Percentiles rank a stretch among this genome's conserved stretches.
phyloP scores from a whole-genome alignment of 2,329 filamentous ascomycete species.

The Botryosphaeria dothidea region DNA sequence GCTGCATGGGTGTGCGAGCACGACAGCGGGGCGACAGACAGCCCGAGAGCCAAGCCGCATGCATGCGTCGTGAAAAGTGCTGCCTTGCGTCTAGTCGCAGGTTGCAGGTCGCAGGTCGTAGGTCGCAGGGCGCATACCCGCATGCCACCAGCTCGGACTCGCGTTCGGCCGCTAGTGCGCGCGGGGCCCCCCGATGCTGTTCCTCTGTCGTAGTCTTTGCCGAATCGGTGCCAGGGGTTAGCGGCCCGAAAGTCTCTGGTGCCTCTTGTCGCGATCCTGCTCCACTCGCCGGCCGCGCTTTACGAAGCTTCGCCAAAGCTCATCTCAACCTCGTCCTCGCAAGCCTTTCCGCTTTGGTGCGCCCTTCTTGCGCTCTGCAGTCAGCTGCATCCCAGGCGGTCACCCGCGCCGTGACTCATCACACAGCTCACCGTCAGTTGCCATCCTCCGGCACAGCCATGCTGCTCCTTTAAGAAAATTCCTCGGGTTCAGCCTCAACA shows the following conservation, averaged over 20 bases:
- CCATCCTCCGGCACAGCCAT: background rate
- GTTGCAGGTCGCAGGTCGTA: too few relatives aligned
- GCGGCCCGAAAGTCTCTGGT: background rate
- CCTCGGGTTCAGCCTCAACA: background rate
- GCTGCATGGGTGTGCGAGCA: background rate
- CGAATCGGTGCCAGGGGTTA: background rate
- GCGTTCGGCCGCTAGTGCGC: background rate
- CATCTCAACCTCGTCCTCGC: background rate
- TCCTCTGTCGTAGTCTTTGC: background rate
- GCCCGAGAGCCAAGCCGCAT: background rate
- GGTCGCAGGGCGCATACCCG: too few relatives aligned
- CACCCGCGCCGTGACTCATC: background rate
- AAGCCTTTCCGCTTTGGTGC: background rate
- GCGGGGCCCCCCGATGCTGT: background rate
- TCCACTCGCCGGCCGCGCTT: background rate
- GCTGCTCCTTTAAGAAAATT: background rate
- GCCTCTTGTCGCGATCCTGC: background rate
- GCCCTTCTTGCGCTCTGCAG: background rate
- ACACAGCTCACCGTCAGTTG: background rate
- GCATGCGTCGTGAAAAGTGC: background rate
- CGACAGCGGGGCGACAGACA: background rate
- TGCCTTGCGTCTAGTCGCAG: slow-evolving; percentile 6
- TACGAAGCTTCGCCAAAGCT: slow-evolving; percentile 1
- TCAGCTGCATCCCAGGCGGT: background rate
- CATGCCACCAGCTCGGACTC: background rate